phyloP scores from a whole-genome alignment of 768 basidiomycete genomes.

The Amanita rubescens region DNA sequence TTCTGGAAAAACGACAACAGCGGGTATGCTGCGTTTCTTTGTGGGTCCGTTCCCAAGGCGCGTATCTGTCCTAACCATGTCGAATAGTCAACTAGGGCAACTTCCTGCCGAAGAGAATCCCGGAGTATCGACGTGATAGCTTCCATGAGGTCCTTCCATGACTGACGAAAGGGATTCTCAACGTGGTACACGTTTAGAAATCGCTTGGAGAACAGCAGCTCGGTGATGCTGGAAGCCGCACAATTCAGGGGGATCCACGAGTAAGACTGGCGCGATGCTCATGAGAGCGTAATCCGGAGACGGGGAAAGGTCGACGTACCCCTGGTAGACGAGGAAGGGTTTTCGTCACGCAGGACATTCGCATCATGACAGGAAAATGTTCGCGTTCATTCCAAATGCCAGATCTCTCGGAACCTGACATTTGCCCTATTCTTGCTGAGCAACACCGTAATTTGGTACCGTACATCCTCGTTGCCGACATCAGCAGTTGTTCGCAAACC shows the following conservation, averaged over 20 bases:
- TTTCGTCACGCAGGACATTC: conserved; percentile 20
- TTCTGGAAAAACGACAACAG: conserved; percentile 25
- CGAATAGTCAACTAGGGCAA: conserved; percentile 18
- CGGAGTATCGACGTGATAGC: conserved; percentile 20
- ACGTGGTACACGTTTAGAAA: conserved; percentile 26
- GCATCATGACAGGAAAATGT: conserved; percentile 28
- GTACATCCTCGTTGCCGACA: conserved; percentile 21
- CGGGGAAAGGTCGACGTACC: conserved; percentile 14
- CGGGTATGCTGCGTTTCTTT: conserved; percentile 20
- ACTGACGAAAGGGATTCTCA: conserved; percentile 30
- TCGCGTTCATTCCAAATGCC: conserved; percentile 32
- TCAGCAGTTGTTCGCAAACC: conserved; percentile 27
- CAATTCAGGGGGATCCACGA: conserved; percentile 31
- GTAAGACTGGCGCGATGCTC: conserved; percentile 17
- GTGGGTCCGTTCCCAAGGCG: conserved; percentile 19
- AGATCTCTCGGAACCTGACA: conserved; percentile 29
- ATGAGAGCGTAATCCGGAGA: neutral
- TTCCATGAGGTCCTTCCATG: conserved; percentile 23
- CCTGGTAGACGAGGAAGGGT: conserved; percentile 24
- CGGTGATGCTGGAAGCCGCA: conserved; percentile 21
- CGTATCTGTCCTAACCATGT: conserved; percentile 24
- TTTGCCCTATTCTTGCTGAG: conserved; percentile 28
- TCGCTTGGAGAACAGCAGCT: conserved; percentile 24
- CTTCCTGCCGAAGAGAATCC: conserved; percentile 8
- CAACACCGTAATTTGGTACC: conserved; percentile 18